These are phyloP conservation scores for Buxus sempervirens DNA, from an alignment of 164 flowering plant species.

Conservation along the genomic window DNA sequence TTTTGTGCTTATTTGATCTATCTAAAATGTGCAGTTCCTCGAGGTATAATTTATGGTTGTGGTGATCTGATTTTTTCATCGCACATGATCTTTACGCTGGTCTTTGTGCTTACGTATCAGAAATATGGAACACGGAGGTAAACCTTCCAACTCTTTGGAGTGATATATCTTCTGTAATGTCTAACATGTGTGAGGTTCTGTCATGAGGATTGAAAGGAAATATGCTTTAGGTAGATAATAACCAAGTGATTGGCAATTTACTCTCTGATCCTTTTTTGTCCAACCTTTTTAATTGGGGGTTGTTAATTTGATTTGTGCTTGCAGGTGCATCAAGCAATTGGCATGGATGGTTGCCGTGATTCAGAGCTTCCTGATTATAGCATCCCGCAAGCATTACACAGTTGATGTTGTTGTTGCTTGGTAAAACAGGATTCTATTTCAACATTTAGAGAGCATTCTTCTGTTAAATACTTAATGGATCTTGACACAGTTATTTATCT, in stretches of 20 bases:
- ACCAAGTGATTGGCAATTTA: not conserved
- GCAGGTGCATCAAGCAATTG: slow-evolving; percentile 69
- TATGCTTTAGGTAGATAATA: not conserved
- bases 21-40: slow-evolving; percentile 65
- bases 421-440: slow-evolving; percentile 18
- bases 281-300: too few relatives aligned
- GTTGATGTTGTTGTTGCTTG: slow-evolving; percentile 64
- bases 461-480: too few relatives aligned
- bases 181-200: not conserved
- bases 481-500: not conserved
- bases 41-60: slow-evolving; percentile 88
- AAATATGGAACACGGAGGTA: slow-evolving; percentile 91
- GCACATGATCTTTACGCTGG: slow-evolving; percentile 96
- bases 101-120: slow-evolving; percentile 87
- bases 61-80: slow-evolving; percentile 99
- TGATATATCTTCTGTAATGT: not conserved
- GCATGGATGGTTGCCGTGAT: slow-evolving; percentile 72
- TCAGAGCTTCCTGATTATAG: slow-evolving; percentile 83
- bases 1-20: slow-evolving; percentile 4
- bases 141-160: not conserved
- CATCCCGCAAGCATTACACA: slow-evolving; percentile 89
- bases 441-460: not conserved
- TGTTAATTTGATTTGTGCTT: slow-evolving; percentile 4
- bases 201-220: not conserved
- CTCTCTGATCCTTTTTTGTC: too few relatives aligned